Evolutionary conservation across 2,329 filamentous ascomycete species (phyloP).

Genomic region (Lasiodiplodia theobromae): DNA sequence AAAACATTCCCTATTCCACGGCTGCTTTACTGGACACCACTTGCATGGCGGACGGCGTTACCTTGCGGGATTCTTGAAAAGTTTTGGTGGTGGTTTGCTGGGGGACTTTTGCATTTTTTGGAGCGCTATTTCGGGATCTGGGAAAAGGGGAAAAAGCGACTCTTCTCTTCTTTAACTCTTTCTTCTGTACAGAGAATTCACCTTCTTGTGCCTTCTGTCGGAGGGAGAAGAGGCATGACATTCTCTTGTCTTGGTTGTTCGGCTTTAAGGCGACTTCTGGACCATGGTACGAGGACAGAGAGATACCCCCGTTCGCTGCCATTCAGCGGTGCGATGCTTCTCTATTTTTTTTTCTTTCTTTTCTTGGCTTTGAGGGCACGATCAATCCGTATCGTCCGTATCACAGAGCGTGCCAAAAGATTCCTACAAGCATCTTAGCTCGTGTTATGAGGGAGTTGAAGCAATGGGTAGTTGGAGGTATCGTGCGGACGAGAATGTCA

Average conservation of each 20-base stretch:
- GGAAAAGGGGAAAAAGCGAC: not conserved
- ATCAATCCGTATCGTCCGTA: not conserved
- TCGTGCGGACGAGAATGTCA: not conserved
- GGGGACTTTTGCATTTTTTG: not conserved
- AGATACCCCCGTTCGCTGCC: slow-evolving; percentile 26
- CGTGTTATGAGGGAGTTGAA: no score
- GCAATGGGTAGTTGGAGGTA: no score
- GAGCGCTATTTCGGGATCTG: not conserved
- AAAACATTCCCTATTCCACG: not conserved
- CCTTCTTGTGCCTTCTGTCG: not conserved
- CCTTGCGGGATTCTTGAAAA: not conserved
- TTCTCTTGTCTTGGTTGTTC: slow-evolving; percentile 26
- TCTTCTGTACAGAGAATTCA: slow-evolving; percentile 19
- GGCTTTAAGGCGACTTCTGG: slow-evolving; percentile 27
- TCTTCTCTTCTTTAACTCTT: slow-evolving; percentile 13
- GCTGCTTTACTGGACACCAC: slow-evolving; percentile 2
- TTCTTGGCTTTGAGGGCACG: not conserved
- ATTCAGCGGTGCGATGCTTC: not conserved
- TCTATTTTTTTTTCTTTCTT: not conserved
- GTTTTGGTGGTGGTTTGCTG: not conserved
- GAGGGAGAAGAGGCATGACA: not conserved
- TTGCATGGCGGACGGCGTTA: slow-evolving; percentile 30
- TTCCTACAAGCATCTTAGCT: no score
- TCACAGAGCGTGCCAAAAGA: not conserved
- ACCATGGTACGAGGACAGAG: slow-evolving; percentile 24